Evolutionary conservation across 495 filamentous ascomycete species (phyloP), one percentile per base, ranked within the genome.

Genomic region (Tuber aestivum): DNA sequence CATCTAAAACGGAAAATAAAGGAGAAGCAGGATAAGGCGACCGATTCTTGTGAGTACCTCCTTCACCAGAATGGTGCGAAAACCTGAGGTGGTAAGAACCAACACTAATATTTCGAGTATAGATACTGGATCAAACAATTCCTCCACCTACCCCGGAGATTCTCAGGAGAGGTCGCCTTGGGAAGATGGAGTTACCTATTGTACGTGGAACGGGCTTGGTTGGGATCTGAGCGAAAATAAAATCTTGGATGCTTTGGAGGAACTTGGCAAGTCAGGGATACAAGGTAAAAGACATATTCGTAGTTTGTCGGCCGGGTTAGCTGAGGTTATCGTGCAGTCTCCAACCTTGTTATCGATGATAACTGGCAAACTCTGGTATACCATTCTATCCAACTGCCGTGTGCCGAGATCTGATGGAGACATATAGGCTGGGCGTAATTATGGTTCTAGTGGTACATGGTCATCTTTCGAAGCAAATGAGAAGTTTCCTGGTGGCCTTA

Each of bases 191-290:
- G 78, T 90, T 50, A 89, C 87, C 35, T 90, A 89, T 72, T 90
- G 88, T 83, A 99, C 95, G 4, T 97, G 95, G 95, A 97, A 97
- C 82, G 91, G 90, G 0, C 86, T 99, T 0, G 95, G 95, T 0
- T 92, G 93, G 82, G 83, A 90, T 23, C 84, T 97, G 69, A 92
- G 89, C 0, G 93, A 94, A 76, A 85, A 92, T 12, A 95, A 92
- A 79, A 89, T 99, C n/a, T 81, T 93, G 18, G 82, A 87, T 40
- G 94, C 94, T 6, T 85, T 99, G 9, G 88, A 92, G 74, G 84
- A 86, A 0, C 85, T 97, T 69, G 89, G 91, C 69, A 84, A 89
- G 21, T 87, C 92, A 72, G 89, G 89, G 0, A 91, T 98, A 77
- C 89, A 90, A 18, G 88, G 84, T 84, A 86, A 78, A 35, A 35